phyloP scores from a whole-genome alignment of 352 stramenopile species.

The Pythium volutum region DNA sequence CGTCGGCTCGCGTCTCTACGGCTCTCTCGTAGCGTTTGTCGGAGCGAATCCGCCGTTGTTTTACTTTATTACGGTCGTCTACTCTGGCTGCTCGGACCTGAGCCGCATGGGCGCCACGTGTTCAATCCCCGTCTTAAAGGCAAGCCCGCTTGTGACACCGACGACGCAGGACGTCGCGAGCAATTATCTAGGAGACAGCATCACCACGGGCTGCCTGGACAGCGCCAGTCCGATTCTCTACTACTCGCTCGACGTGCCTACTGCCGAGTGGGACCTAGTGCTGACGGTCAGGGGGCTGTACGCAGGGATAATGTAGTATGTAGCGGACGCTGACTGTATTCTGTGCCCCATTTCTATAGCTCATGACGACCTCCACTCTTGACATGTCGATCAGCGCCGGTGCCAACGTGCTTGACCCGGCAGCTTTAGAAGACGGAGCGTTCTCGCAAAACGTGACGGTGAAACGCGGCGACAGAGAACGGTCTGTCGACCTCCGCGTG shows the following conservation, averaged over 20 bases:
- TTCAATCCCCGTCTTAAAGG: conserved; percentile 3
- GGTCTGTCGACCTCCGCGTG: conserved; percentile 17
- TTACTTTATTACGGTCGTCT: conserved; percentile 28
- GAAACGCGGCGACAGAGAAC: conserved; percentile 2
- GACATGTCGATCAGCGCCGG: conserved; percentile 19
- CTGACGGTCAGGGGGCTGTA: conserved; percentile 12
- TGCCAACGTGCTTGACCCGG: conserved; percentile 13
- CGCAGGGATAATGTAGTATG: neutral
- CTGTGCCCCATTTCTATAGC: neutral
- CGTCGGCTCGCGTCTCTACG: conserved; percentile 18
- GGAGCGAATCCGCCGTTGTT: conserved; percentile 16
- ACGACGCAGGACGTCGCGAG: neutral
- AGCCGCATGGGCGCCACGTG: conserved; percentile 12
- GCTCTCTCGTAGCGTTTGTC: conserved; percentile 28
- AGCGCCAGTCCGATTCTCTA: conserved; percentile 1
- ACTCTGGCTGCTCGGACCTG: conserved; percentile 27
- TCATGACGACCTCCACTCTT: conserved; percentile 14
- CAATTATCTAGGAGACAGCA: conserved; percentile 11
- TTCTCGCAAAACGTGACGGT: conserved; percentile 3
- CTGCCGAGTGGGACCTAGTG: conserved; percentile 24
- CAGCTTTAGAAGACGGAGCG: conserved; percentile 1
- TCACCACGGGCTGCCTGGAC: conserved; percentile 23
- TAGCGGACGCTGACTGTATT: neutral
- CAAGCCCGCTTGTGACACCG: conserved; percentile 2
- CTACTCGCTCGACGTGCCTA: conserved; percentile 21